Evolutionary conservation across 2,329 filamentous ascomycete genomes (phyloP).

Genomic region (Aspergillus sp.): DNA sequence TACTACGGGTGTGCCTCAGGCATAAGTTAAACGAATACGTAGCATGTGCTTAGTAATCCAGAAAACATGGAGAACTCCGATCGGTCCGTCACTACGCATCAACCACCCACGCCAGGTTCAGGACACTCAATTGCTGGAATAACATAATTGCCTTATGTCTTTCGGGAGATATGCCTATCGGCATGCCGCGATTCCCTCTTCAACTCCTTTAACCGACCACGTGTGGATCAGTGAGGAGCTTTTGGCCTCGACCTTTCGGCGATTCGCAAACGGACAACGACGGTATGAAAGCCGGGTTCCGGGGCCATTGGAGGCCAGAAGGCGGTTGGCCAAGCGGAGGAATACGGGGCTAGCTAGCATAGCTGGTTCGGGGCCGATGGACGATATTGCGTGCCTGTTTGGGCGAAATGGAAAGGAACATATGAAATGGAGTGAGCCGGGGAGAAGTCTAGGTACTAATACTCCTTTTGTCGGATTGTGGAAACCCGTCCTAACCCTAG

Average conservation of each 20-base stretch:
- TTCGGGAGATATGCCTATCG: slow-evolving; percentile 43
- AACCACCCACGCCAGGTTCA: slow-evolving; percentile 9
- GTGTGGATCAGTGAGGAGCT: slow-evolving; percentile 50
- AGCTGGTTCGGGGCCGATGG: slow-evolving; percentile 25
- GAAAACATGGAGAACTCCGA: neutral
- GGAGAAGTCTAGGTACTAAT: neutral
- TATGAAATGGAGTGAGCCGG: slow-evolving; percentile 33
- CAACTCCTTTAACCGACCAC: slow-evolving; percentile 31
- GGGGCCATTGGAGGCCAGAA: slow-evolving; percentile 62
- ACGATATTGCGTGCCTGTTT: slow-evolving; percentile 44
- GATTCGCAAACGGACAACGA: slow-evolving; percentile 46
- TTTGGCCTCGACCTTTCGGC: slow-evolving; percentile 49
- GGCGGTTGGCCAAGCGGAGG: slow-evolving; percentile 55
- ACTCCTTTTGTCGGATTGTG: neutral
- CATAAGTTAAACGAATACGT: neutral
- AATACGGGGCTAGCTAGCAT: slow-evolving; percentile 51
- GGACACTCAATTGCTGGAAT: slow-evolving; percentile 24
- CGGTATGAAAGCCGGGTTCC: slow-evolving; percentile 62
- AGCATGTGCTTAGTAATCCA: slow-evolving; percentile 23
- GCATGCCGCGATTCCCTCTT: slow-evolving; percentile 34
- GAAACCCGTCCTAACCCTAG: slow-evolving; percentile 1
- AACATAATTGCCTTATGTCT: slow-evolving; percentile 37
- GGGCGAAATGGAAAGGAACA: slow-evolving; percentile 42
- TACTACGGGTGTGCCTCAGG: neutral
- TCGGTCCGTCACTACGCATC: neutral